These are phyloP conservation scores for Lipomyces lipofer DNA, from an alignment of 805 yeast genomes.

Conservation along the genomic window DNA sequence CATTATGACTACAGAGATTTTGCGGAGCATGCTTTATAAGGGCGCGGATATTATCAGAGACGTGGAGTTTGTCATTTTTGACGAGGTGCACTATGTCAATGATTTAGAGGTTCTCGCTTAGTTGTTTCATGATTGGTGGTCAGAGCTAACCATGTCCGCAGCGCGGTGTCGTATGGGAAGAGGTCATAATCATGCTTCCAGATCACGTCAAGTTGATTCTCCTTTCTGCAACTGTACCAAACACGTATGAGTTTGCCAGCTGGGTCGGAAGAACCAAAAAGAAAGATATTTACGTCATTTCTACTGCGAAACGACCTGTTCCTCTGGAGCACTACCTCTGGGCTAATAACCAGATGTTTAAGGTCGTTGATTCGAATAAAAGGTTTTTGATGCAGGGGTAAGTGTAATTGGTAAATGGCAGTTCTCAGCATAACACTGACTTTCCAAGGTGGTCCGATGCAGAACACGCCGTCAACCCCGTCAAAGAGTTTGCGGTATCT, in stretches of 20 bases:
- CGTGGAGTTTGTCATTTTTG: slow-evolving; percentile 95
- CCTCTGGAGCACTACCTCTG: slow-evolving; percentile 86
- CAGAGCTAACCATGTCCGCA: too few species aligned
- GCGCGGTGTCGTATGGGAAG: slow-evolving; percentile 99
- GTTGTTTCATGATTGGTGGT: too few species aligned
- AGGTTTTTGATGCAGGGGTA: slow-evolving; percentile 65
- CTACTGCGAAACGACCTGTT: slow-evolving; percentile 95
- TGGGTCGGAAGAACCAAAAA: slow-evolving; percentile 99
- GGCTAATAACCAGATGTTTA: slow-evolving; percentile 73
- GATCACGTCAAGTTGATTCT: slow-evolving; percentile 91
- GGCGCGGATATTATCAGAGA: slow-evolving; percentile 97
- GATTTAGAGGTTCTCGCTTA: slow-evolving; percentile 83
- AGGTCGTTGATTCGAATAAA: slow-evolving; percentile 72
- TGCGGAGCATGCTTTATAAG: slow-evolving; percentile 90
- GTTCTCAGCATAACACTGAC: too few species aligned
- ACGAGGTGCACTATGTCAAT: slow-evolving; percentile 96
- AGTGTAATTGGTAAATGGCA: too few species aligned
- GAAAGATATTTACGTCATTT: slow-evolving; percentile 92
- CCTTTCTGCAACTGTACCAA: slow-evolving; percentile 97
- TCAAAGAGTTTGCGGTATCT: slow-evolving; percentile 28
- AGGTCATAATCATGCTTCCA: slow-evolving; percentile 95
- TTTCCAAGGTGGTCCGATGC: slow-evolving; percentile 31
- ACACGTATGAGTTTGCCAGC: slow-evolving; percentile 93
- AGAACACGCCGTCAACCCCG: slow-evolving; percentile 41
- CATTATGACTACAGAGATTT: slow-evolving; percentile 96